Percentiles rank a stretch among this genome's conserved stretches.
These are phyloP conservation scores for Colletotrichum sp. DNA, from an alignment of 2,329 filamentous ascomycete genomes.

Conservation along the genomic window DNA sequence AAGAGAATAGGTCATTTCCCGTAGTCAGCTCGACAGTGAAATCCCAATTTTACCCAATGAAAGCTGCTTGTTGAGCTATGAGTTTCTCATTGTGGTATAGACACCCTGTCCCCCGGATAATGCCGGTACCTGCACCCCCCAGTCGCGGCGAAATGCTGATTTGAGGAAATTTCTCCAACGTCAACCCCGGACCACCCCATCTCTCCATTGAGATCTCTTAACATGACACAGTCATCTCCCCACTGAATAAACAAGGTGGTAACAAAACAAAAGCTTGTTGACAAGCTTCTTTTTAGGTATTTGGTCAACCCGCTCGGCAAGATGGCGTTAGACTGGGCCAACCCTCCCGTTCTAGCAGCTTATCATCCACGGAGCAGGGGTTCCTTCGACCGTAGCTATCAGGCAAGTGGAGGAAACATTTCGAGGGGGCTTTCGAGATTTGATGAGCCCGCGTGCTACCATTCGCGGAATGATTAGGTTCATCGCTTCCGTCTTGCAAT, in stretches of 20 bases:
- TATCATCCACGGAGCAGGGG: background rate
- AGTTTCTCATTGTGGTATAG: background rate
- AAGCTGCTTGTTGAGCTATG: rapidly evolving
- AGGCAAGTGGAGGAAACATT: background rate
- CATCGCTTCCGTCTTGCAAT: background rate
- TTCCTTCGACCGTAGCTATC: background rate
- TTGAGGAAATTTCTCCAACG: slow-evolving; percentile 15
- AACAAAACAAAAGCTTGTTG: background rate
- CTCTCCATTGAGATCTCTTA: background rate
- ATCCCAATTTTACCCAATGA: background rate
- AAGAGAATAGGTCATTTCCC: background rate
- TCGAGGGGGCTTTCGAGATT: background rate
- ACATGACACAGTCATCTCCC: slow-evolving; percentile 2
- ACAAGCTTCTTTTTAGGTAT: slow-evolving; percentile 5
- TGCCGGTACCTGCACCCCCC: background rate
- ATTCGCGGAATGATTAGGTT: slow-evolving; percentile 9
- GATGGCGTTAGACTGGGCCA: background rate
- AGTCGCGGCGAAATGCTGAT: background rate
- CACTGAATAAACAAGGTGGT: background rate
- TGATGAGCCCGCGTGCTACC: background rate
- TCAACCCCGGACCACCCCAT: slow-evolving; percentile 1
- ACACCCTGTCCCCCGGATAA: background rate
- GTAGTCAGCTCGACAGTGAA: background rate
- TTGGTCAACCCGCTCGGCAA: background rate
- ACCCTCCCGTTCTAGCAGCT: background rate